These are phyloP conservation scores for Fusarium sp. DNA, from an alignment of 2,329 filamentous ascomycete genomes.

Conservation along the genomic window DNA sequence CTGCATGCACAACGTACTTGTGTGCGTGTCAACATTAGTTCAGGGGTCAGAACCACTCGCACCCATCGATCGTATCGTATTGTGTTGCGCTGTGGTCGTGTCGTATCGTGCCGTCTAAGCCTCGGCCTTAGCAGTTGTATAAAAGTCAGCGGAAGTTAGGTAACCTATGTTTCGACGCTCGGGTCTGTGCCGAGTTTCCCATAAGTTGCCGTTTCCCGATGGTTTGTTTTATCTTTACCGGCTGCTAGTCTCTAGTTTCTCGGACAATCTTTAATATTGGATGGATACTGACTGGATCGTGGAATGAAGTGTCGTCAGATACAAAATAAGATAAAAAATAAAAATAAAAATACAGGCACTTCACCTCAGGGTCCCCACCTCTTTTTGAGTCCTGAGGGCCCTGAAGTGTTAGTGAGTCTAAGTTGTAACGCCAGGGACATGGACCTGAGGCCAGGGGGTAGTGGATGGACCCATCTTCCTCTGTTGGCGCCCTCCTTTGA, in stretches of 20 bases:
- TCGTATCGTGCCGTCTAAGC: conserved; percentile 14
- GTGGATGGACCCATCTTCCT: conserved; percentile 24
- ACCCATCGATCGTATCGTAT: conserved; percentile 12
- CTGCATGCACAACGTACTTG: not conserved
- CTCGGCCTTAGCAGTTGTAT: conserved; percentile 17
- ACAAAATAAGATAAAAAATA: not conserved
- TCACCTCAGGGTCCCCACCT: conserved; percentile 7
- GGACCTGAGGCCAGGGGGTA: conserved; percentile 36
- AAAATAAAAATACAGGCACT: not conserved
- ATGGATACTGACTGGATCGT: conserved; percentile 12
- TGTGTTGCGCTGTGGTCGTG: not conserved
- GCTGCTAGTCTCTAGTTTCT: conserved; percentile 6
- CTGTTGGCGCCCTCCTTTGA: conserved; percentile 40
- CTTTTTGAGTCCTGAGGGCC: not conserved
- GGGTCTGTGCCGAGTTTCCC: conserved; percentile 22
- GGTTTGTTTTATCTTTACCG: conserved; percentile 20
- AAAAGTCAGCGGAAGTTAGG: not conserved
- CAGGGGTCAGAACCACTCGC: conserved; percentile 32
- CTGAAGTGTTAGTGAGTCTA: conserved; percentile 2
- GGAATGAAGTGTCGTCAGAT: conserved; percentile 31
- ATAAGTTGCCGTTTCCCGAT: conserved; percentile 15
- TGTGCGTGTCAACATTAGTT: conserved; percentile 25
- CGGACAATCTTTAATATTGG: not conserved
- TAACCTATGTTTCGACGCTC: conserved; percentile 9
- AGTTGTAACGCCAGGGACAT: conserved; percentile 30